Conservation (phyloP, 352 stramenopile genomes). For the Globisporangium middletonii region DNA sequence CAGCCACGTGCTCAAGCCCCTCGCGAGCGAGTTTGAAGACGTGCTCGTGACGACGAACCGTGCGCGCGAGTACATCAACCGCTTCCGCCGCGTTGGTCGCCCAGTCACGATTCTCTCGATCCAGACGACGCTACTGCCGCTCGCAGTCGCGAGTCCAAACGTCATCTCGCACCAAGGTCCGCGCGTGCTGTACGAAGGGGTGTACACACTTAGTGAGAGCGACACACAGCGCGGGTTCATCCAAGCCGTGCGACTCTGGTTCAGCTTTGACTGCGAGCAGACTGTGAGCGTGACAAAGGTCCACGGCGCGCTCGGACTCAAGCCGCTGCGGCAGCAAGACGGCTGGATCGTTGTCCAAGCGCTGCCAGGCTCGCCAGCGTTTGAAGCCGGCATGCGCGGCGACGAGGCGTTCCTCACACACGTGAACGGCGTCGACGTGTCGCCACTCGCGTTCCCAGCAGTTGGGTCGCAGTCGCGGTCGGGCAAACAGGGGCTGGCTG, state of each 20-base stretch:
- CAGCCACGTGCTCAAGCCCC: conserved; percentile 13
- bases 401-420: conserved; percentile 78
- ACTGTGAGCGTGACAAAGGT: conserved; percentile 78
- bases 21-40: conserved; percentile 47
- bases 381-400: conserved; percentile 64
- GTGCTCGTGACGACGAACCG: conserved; percentile 60
- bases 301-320: conserved; percentile 56
- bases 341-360: conserved; percentile 74
- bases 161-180: conserved; percentile 57
- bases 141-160: conserved; percentile 53
- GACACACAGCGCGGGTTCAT: conserved; percentile 56
- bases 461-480: conserved; percentile 23
- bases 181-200: conserved; percentile 52
- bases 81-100: conserved; percentile 42
- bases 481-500: conserved; percentile 7
- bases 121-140: conserved; percentile 51
- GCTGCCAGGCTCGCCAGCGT: conserved; percentile 50
- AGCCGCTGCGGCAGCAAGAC: conserved; percentile 68
- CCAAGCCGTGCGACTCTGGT: conserved; percentile 68
- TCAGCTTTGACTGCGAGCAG: conserved; percentile 77
- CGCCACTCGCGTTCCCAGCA: conserved; percentile 58
- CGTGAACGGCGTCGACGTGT: conserved; percentile 75
- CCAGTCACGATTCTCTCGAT: conserved; percentile 69
- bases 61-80: conserved; percentile 58
- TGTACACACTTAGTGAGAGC: conserved; percentile 45